Evolutionary conservation across 257 asterid species (phyloP).

Genomic region (Penstemon newberryi): DNA sequence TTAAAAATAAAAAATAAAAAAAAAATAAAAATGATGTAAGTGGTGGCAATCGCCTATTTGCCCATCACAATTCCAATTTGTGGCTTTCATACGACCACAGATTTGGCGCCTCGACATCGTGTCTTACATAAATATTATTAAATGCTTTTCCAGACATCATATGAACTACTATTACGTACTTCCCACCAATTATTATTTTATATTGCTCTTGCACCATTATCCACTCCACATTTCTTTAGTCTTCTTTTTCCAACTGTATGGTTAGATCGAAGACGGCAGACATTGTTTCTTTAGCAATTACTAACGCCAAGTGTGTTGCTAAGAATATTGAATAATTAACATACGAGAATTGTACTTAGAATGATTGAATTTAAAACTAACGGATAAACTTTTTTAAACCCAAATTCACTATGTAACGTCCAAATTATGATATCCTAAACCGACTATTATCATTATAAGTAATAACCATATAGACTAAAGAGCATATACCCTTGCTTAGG

Average conservation of each 20-base stretch:
- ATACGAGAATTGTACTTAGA: neutral
- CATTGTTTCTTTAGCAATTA: neutral
- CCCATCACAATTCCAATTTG: neutral
- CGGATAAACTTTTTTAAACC: neutral
- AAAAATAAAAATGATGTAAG: conserved; percentile 1
- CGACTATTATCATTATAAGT: neutral
- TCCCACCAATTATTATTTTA: conserved; percentile 1
- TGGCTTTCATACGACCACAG: conserved; percentile 17
- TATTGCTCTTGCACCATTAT: conserved; percentile 9
- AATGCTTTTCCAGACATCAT: neutral
- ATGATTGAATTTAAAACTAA: neutral
- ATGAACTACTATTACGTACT: neutral
- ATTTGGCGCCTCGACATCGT: conserved; percentile 32
- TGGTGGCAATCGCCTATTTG: neutral
- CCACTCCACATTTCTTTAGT: neutral
- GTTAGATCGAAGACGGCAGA: neutral
- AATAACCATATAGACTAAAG: neutral
- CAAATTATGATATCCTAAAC: neutral
- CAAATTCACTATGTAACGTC: neutral
- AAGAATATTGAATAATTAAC: neutral
- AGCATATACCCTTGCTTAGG: neutral
- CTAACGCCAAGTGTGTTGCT: neutral
- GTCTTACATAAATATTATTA: neutral
- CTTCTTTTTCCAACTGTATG: conserved; percentile 11
- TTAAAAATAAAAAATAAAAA: neutral